Conservation (phyloP, 371 early-diverging fungal species). For the Mortierella sp. region DNA sequence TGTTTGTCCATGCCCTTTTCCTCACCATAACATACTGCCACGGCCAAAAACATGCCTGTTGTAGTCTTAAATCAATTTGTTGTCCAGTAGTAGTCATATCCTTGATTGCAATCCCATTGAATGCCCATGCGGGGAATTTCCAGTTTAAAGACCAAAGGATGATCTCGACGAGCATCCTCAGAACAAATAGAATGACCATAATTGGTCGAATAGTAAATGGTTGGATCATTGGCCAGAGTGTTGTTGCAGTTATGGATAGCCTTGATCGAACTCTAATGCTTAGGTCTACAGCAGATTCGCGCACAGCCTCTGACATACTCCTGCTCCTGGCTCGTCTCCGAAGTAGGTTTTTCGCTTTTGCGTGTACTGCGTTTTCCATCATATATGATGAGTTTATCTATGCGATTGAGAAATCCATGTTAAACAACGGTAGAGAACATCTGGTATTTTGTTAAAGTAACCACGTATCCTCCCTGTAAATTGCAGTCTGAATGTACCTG, state of each 20-base stretch:
- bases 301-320: slow-evolving; percentile 58
- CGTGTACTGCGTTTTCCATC: slow-evolving; percentile 55
- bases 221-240: slow-evolving; percentile 52
- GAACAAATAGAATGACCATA: slow-evolving; percentile 59
- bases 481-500: slow-evolving; percentile 36
- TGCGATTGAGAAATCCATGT: neutral
- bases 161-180: slow-evolving; percentile 63
- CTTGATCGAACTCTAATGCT: slow-evolving; percentile 52
- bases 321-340: slow-evolving; percentile 46
- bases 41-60: slow-evolving; percentile 89
- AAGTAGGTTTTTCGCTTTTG: slow-evolving; percentile 45
- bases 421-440: neutral
- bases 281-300: slow-evolving; percentile 52
- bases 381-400: slow-evolving; percentile 58
- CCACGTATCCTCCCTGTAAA: neutral
- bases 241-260: slow-evolving; percentile 40
- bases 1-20: slow-evolving; percentile 72
- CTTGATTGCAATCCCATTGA: slow-evolving; percentile 73
- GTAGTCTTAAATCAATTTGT: slow-evolving; percentile 85
- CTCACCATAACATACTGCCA: slow-evolving; percentile 78
- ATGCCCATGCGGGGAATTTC: slow-evolving; percentile 65
- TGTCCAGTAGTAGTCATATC: slow-evolving; percentile 78
- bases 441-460: neutral
- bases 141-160: slow-evolving; percentile 66
- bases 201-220: slow-evolving; percentile 56